Conservation (phyloP, 1,284 basidiomycete genomes). For the Cerioporus squamosus region DNA sequence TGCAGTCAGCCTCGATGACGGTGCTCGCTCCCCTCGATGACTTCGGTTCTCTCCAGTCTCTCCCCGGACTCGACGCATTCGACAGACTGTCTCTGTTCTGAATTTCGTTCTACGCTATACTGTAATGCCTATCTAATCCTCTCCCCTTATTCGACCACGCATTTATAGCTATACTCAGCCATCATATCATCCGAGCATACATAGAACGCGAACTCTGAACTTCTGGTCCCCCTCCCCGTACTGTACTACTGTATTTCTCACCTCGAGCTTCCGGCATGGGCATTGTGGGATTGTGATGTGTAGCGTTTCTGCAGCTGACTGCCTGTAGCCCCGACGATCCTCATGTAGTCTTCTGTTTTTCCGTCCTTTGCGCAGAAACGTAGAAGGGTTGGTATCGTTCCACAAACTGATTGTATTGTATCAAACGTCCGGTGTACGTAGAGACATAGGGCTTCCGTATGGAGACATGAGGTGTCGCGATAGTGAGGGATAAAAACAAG, state of each 20-base stretch:
- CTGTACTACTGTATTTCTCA: no score
- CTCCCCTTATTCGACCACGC: no score
- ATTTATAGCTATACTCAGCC: no score
- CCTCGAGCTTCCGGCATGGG: no score
- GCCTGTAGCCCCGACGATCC: no score
- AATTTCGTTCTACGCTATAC: background rate
- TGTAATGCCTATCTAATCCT: no score
- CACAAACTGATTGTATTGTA: background rate
- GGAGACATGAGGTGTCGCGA: background rate
- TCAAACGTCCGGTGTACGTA: background rate
- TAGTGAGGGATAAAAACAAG: background rate
- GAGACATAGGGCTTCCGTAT: background rate
- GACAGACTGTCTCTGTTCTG: slow-evolving; percentile 10
- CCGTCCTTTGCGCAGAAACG: no score
- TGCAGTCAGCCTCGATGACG: background rate
- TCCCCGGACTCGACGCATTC: slow-evolving; percentile 13
- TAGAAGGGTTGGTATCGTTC: background rate
- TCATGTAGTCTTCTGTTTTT: no score
- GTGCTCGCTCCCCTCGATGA: slow-evolving; percentile 7
- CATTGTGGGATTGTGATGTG: no score
- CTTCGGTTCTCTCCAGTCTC: slow-evolving; percentile 4
- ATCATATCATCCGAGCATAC: background rate
- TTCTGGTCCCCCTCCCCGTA: no score
- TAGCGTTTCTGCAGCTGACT: no score
- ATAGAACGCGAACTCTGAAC: no score